These are phyloP conservation scores for Quercus engelmannii DNA, from an alignment of 306 rosid genomes.

Conservation along the genomic window DNA sequence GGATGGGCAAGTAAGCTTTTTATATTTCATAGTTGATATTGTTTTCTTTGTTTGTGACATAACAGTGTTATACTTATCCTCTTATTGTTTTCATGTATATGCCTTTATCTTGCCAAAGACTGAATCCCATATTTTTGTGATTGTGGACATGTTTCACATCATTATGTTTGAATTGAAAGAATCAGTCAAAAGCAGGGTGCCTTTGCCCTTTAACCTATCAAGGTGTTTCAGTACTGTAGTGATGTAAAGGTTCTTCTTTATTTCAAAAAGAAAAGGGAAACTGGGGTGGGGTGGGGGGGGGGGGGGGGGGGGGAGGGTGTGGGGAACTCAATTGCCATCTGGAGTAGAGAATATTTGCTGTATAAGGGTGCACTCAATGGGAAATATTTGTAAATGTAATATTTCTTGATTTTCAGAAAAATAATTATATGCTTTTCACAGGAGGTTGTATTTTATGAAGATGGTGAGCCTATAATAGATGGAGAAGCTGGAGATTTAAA, in stretches of 20 bases:
- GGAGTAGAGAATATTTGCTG: background rate
- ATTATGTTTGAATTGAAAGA: background rate
- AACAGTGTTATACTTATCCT: background rate
- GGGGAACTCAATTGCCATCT: background rate
- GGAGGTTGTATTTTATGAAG: slow-evolving; percentile 98
- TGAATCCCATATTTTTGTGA: background rate
- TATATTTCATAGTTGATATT: background rate
- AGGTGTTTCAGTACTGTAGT: background rate
- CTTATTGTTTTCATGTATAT: background rate
- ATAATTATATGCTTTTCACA: slow-evolving; percentile 28
- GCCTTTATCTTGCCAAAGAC: background rate
- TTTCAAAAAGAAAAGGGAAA: background rate
- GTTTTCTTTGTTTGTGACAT: background rate
- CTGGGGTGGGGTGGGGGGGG: too few species aligned
- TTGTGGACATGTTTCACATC: background rate
- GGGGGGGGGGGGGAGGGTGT: too few species aligned
- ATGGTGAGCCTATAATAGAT: slow-evolving; percentile 90
- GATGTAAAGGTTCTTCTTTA: background rate
- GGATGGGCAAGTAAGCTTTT: slow-evolving; percentile 87
- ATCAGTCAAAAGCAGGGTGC: background rate
- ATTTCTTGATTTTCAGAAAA: background rate
- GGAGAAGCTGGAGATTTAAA: slow-evolving; percentile 96
- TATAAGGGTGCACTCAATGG: background rate
- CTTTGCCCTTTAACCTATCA: background rate
- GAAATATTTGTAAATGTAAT: background rate